phyloP scores from a whole-genome alignment of 1,284 basidiomycete species.

The Leccinum subatratum region DNA sequence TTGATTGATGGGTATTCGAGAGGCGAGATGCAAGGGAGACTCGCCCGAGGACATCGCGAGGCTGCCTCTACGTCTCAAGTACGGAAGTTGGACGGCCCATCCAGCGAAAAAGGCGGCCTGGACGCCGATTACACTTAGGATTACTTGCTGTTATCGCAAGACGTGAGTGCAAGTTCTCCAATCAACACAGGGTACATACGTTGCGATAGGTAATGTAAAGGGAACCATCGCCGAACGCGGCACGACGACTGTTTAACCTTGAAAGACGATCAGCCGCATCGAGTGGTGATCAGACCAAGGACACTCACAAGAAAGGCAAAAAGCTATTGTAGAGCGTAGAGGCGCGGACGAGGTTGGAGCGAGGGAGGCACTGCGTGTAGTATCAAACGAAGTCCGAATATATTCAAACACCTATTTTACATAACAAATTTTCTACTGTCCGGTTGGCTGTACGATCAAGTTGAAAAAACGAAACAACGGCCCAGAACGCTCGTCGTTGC shows the following conservation, averaged over 20 bases:
- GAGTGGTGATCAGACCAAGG: neutral
- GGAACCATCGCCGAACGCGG: constrained; percentile 45
- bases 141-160: constrained; percentile 42
- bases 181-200: constrained; percentile 27
- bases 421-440: too few relatives aligned
- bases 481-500: neutral
- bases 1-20: constrained; percentile 13
- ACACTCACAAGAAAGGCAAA: constrained; percentile 46
- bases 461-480: neutral
- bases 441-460: neutral
- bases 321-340: constrained; percentile 61
- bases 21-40: constrained; percentile 8
- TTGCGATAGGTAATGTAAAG: constrained; percentile 52
- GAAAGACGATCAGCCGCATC: constrained; percentile 5
- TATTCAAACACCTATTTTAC: too few relatives aligned
- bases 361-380: too few relatives aligned
- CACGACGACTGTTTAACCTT: constrained; percentile 46
- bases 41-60: constrained; percentile 52
- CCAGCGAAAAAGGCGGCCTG: constrained; percentile 64
- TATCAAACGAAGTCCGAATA: too few relatives aligned
- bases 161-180: neutral
- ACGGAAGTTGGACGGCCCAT: constrained; percentile 57
- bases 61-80: constrained; percentile 60
- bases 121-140: constrained; percentile 61
- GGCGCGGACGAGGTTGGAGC: constrained; percentile 13